Base-by-base conservation (phyloP, 768 basidiomycete species). In the Xerocomus brunneocitrinus region DNA sequence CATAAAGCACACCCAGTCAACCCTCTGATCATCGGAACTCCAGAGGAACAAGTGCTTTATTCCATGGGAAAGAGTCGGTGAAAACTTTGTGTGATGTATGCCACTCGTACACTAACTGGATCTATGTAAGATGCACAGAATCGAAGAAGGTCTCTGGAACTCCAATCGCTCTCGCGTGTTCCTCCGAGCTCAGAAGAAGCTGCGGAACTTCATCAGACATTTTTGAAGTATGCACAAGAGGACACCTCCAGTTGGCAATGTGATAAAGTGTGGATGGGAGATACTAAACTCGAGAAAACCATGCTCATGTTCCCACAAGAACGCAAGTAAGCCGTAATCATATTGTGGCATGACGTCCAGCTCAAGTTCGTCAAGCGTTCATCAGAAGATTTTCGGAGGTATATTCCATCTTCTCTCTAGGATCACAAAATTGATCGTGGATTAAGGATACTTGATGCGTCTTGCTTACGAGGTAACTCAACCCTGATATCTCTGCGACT, bases 231-330 rank as follows among this genome's bases (percentile, higher is more conserved):
- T 44, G 82, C 79, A 6, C 76, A 78, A 50, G 71, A 74, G 19
- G 67, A 74, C 25, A 35, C 70, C 45, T 59, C 49, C 16, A 52
- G 35, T 25, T 22, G 53, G 22, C 50, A 57, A 2, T 66, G 68
- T 19, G 78, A 85, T 52, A 74, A 78, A 13, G 85, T 88, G 0
- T 84, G 80, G 78, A 89, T 91, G 82, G 82, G 80, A 0, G 84
- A 89, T 54, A 90, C 89, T 0, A 74, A 75, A 49, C 67, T 87
- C 24, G 85, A 87, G 67, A 81, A 81, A 59, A 80, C 77, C 22
- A 78, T 87, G 76, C 70, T 90, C 28, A 90, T 91, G 87, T 89
- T 90, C 64, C 89, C 89, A 0, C 89, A 91, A 71, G 88, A 89
- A 64, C 78, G 88, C 62, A 91, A 91, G 87, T 87, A 54, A 63